These are phyloP conservation scores for Kuraishia capsulata DNA, from an alignment of 805 yeast genomes.

Conservation along the genomic window DNA sequence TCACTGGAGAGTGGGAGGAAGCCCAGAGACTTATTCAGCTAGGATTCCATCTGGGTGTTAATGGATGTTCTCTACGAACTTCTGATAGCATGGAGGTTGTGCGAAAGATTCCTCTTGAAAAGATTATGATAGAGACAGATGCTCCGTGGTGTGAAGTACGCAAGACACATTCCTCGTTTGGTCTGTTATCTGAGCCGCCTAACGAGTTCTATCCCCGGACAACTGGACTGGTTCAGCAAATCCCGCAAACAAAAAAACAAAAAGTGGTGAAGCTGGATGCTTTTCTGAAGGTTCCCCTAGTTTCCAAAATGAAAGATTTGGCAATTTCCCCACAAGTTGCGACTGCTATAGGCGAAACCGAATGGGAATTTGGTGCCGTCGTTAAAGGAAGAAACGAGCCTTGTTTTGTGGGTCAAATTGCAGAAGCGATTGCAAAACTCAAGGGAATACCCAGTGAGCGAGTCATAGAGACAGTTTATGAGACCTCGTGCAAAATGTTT, in stretches of 20 bases:
- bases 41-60: slow-evolving; percentile 71
- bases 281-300: slow-evolving; percentile 49
- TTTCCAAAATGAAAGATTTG: slow-evolving; percentile 46
- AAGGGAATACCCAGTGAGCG: slow-evolving; percentile 29
- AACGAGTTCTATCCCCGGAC: slow-evolving; percentile 42
- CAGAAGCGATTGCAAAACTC: slow-evolving; percentile 52
- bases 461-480: slow-evolving; percentile 41
- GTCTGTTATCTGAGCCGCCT: slow-evolving; percentile 46
- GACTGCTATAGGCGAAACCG: background rate
- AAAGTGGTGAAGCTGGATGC: slow-evolving; percentile 30
- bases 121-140: slow-evolving; percentile 82
- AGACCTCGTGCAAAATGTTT: slow-evolving; percentile 41
- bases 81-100: slow-evolving; percentile 66
- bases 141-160: slow-evolving; percentile 98
- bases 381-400: slow-evolving; percentile 91
- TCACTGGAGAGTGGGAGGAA: slow-evolving; percentile 75
- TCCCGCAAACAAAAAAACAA: slow-evolving; percentile 9
- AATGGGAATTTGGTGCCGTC: slow-evolving; percentile 28
- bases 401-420: slow-evolving; percentile 73
- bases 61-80: slow-evolving; percentile 87
- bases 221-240: slow-evolving; percentile 7
- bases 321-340: slow-evolving; percentile 16
- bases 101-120: slow-evolving; percentile 55
- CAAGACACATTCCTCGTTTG: slow-evolving; percentile 68
- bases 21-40: slow-evolving; percentile 42